These are phyloP conservation scores for Malassezia vespertilionis DNA, from an alignment of 1,284 basidiomycete species.

Conservation along the genomic window DNA sequence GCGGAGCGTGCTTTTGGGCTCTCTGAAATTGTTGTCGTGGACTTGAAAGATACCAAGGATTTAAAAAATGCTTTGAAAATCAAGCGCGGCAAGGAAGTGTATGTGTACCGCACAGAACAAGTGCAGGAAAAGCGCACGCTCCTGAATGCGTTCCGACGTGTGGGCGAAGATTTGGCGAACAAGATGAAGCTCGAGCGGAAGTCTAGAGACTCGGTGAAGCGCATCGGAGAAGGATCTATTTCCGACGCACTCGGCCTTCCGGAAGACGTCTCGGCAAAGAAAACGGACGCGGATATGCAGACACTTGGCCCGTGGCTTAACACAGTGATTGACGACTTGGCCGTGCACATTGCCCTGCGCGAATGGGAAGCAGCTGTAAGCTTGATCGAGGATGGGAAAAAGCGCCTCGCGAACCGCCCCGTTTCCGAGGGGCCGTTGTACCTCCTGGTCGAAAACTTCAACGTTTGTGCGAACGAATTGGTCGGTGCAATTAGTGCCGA, in stretches of 20 bases:
- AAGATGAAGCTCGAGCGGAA: constrained; percentile 82
- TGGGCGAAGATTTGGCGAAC: constrained; percentile 77
- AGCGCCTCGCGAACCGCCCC: constrained; percentile 56
- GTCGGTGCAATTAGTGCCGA: constrained; percentile 63
- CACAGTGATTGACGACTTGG: constrained; percentile 80
- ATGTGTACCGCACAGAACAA: constrained; percentile 77
- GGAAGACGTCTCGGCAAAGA: neutral
- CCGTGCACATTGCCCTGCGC: constrained; percentile 76
- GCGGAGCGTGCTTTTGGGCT: constrained; percentile 86
- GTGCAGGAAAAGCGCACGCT: constrained; percentile 74
- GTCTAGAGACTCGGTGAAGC: neutral
- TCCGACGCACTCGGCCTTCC: constrained; percentile 3
- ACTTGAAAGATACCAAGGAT: constrained; percentile 84
- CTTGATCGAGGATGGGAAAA: constrained; percentile 65
- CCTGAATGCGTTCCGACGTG: constrained; percentile 72
- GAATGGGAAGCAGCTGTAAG: constrained; percentile 76
- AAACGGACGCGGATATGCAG: constrained; percentile 22
- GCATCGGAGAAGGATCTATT: neutral
- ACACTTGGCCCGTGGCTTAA: constrained; percentile 61
- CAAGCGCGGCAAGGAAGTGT: constrained; percentile 78
- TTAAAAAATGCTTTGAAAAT: constrained; percentile 95
- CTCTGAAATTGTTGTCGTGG: constrained; percentile 81
- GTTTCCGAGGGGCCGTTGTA: constrained; percentile 18
- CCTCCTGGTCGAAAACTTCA: constrained; percentile 20
- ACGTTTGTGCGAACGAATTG: constrained; percentile 48